Conservation (phyloP, 1,139 yeast genomes). For the Hyphopichia burtonii region DNA sequence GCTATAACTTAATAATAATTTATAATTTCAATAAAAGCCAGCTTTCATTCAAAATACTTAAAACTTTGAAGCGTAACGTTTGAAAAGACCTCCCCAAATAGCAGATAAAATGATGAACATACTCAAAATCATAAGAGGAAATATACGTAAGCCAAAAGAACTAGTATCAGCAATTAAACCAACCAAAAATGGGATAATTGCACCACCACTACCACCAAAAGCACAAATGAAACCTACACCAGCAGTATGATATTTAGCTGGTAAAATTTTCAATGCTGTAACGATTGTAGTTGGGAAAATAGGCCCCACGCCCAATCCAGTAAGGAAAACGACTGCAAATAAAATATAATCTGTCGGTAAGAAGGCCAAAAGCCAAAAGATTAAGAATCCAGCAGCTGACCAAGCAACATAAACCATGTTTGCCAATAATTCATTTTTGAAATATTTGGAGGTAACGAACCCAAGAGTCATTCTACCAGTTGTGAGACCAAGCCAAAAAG, state of each 20-base stretch:
- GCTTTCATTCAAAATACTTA: not conserved
- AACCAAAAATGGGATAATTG: slow-evolving; percentile 61
- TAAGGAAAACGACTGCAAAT: slow-evolving; percentile 43
- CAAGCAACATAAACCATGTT: slow-evolving; percentile 25
- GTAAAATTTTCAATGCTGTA: slow-evolving; percentile 61
- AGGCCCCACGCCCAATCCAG: slow-evolving; percentile 78
- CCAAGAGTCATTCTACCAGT: slow-evolving; percentile 60
- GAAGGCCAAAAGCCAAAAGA: slow-evolving; percentile 30
- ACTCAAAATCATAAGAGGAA: slow-evolving; percentile 31
- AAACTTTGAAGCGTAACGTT: slow-evolving; percentile 12
- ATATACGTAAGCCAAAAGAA: slow-evolving; percentile 28
- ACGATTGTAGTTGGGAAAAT: slow-evolving; percentile 75
- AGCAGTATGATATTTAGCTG: slow-evolving; percentile 57
- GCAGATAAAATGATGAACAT: slow-evolving; percentile 24
- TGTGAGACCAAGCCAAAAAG: slow-evolving; percentile 67
- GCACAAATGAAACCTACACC: slow-evolving; percentile 80
- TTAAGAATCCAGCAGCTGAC: slow-evolving; percentile 28
- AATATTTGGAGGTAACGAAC: slow-evolving; percentile 54
- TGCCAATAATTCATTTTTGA: slow-evolving; percentile 48
- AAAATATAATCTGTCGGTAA: slow-evolving; percentile 20
- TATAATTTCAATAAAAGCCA: not conserved
- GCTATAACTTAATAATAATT: not conserved
- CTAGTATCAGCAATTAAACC: slow-evolving; percentile 50
- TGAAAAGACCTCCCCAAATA: slow-evolving; percentile 28
- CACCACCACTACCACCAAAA: slow-evolving; percentile 75